A percentile compares a stretch with the other conserved stretches of the same genome.
Evolutionary conservation across 2,329 filamentous ascomycete species (phyloP).

Genomic region (Paramyrothecium sp.): DNA sequence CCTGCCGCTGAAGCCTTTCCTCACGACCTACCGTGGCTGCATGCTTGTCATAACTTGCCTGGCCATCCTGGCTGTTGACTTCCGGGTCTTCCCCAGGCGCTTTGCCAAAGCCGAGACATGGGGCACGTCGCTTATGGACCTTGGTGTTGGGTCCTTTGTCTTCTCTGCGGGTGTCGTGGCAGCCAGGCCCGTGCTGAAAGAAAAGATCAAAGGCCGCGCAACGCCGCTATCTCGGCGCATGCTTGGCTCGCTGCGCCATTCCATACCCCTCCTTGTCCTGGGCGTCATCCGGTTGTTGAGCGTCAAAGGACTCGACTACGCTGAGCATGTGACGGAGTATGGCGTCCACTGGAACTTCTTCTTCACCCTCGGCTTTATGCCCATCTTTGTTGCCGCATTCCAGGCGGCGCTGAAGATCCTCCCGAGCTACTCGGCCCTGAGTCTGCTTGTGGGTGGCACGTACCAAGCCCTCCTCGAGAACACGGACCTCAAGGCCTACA

Average conservation of each 20-base stretch:
- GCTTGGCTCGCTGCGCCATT: conserved; percentile 69
- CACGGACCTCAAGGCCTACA: conserved; percentile 76
- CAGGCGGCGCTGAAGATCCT: conserved; percentile 69
- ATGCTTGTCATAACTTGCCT: conserved; percentile 92
- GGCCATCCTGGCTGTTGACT: conserved; percentile 96
- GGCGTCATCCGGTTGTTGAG: conserved; percentile 80
- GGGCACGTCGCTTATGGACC: conserved; percentile 98
- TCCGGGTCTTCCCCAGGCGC: conserved; percentile 84
- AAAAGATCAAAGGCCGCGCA: conserved; percentile 50
- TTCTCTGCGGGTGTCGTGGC: conserved; percentile 92
- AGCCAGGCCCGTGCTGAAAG: conserved; percentile 75
- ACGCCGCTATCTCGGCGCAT: conserved; percentile 58
- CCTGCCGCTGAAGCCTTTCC: conserved; percentile 83
- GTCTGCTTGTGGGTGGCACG: conserved; percentile 62
- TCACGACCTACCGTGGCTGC: conserved; percentile 85
- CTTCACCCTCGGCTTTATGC: conserved; percentile 87
- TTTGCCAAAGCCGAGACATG: conserved; percentile 99
- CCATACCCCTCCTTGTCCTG: conserved; percentile 76
- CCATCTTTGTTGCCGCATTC: conserved; percentile 83
- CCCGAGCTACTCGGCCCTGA: conserved; percentile 74
- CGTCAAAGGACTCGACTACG: conserved; percentile 93
- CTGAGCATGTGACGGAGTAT: conserved; percentile 96
- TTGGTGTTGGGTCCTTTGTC: conserved; percentile 96
- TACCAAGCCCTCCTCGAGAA: conserved; percentile 78
- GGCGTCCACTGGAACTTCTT: conserved; percentile 99